Evolutionary conservation across 306 rosid genomes (phyloP).

Genomic region (Castanopsis chinensis): DNA sequence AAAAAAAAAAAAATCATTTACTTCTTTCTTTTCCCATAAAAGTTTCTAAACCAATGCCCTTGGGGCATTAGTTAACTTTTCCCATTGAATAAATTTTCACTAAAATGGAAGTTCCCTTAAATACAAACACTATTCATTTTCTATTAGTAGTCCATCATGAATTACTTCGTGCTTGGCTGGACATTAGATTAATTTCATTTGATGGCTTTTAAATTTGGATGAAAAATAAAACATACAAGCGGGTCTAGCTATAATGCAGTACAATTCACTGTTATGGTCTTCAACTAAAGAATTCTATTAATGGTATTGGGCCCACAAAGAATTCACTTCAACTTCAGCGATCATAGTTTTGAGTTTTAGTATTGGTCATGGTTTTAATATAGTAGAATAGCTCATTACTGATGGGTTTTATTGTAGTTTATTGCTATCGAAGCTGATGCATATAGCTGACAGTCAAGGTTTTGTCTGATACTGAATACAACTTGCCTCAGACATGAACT

Average conservation of each 20-base stretch:
- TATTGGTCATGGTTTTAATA: not conserved
- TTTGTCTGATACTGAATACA: not conserved
- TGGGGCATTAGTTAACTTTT: not conserved
- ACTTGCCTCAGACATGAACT: not conserved
- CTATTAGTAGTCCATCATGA: not conserved
- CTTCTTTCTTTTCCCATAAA: too few relatives aligned
- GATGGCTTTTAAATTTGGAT: not conserved
- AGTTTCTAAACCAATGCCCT: not conserved
- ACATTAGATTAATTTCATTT: not conserved
- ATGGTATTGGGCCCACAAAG: not conserved
- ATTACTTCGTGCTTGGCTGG: not conserved
- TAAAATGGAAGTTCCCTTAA: not conserved
- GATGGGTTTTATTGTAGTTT: not conserved
- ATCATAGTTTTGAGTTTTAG: not conserved
- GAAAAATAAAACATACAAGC: not conserved
- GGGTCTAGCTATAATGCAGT: not conserved
- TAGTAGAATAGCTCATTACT: not conserved
- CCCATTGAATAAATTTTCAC: not conserved
- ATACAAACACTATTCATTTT: not conserved
- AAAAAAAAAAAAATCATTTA: too few relatives aligned
- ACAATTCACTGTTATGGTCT: too few relatives aligned
- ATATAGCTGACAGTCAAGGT: not conserved
- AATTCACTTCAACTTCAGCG: not conserved
- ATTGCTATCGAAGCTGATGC: not conserved
- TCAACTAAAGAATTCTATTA: too few relatives aligned